Conservation (phyloP, 805 yeast genomes). For the Metschnikowia cerradonensis region DNA sequence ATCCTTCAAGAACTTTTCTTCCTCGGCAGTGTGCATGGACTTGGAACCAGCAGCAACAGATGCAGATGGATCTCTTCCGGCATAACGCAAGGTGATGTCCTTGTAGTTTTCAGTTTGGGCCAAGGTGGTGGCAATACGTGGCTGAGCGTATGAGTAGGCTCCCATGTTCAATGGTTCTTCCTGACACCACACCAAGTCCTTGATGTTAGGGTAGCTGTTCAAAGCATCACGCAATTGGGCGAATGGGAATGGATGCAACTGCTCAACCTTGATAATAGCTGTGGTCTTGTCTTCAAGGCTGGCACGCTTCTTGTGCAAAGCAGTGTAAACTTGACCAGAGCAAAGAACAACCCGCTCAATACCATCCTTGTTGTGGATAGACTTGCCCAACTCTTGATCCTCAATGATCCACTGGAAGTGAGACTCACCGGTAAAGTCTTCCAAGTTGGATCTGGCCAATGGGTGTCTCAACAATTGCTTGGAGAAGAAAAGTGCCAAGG, state of each 20-base stretch:
- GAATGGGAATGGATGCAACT: constrained; percentile 98
- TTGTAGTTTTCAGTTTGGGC: constrained; percentile 69
- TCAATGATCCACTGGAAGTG: constrained; percentile 96
- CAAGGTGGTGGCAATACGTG: constrained; percentile 77
- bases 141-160: constrained; percentile 71
- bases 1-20: constrained; percentile 77
- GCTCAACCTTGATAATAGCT: constrained; percentile 87
- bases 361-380: constrained; percentile 72
- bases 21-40: constrained; percentile 82
- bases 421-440: constrained; percentile 86
- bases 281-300: constrained; percentile 72
- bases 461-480: constrained; percentile 88
- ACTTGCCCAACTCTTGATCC: constrained; percentile 79
- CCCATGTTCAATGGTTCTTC: constrained; percentile 99
- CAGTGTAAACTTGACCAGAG: constrained; percentile 93
- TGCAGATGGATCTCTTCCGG: constrained; percentile 98
- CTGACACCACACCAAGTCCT: constrained; percentile 94
- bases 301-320: constrained; percentile 85
- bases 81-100: constrained; percentile 65
- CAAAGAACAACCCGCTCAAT: constrained; percentile 83
- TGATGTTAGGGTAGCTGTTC: constrained; percentile 71
- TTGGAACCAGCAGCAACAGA: constrained; percentile 98
- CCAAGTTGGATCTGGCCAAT: constrained; percentile 80
- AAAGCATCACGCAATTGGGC: constrained; percentile 86
- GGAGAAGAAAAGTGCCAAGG: constrained; percentile 83